A percentile compares a stretch with the other conserved stretches of the same genome.
Conservation (phyloP, 2,329 filamentous ascomycete genomes). For the Cercospora zeina region DNA sequence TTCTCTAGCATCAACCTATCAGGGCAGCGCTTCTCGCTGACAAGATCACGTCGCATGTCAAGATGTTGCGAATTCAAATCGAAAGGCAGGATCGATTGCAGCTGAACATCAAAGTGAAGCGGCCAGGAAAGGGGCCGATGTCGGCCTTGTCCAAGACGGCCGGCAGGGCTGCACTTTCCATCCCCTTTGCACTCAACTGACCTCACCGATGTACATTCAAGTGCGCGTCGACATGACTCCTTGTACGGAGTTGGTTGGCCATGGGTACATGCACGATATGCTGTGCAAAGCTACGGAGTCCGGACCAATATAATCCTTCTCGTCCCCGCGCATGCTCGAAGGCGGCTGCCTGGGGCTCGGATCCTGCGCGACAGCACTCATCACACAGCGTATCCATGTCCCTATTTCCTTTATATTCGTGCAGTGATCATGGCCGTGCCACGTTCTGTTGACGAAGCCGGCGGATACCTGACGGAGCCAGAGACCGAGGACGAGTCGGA, state of each 20-base stretch:
- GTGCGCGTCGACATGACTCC: not conserved
- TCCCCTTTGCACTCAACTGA: not conserved
- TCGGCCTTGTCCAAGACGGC: not conserved
- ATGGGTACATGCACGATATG: not conserved
- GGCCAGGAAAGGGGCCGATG: not conserved
- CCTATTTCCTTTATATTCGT: not conserved
- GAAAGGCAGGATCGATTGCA: not conserved
- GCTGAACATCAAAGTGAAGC: not conserved
- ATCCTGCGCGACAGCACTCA: constrained; percentile 2
- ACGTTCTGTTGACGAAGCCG: constrained; percentile 10
- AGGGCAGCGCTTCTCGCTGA: too few species aligned
- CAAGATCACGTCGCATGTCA: too few species aligned
- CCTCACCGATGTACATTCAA: not conserved
- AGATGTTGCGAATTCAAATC: too few species aligned
- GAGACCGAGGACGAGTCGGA: constrained; percentile 22
- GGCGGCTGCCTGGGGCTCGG: constrained; percentile 12
- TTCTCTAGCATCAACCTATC: too few species aligned
- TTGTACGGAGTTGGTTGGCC: not conserved
- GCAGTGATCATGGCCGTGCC: constrained; percentile 17
- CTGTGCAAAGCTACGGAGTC: not conserved
- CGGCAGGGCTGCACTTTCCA: not conserved
- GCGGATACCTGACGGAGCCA: constrained; percentile 24
- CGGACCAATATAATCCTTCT: not conserved
- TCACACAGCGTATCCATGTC: not conserved
- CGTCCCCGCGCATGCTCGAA: not conserved